Base-by-base conservation (phyloP, 2,329 filamentous ascomycete genomes). In the Diatrype stigma region DNA sequence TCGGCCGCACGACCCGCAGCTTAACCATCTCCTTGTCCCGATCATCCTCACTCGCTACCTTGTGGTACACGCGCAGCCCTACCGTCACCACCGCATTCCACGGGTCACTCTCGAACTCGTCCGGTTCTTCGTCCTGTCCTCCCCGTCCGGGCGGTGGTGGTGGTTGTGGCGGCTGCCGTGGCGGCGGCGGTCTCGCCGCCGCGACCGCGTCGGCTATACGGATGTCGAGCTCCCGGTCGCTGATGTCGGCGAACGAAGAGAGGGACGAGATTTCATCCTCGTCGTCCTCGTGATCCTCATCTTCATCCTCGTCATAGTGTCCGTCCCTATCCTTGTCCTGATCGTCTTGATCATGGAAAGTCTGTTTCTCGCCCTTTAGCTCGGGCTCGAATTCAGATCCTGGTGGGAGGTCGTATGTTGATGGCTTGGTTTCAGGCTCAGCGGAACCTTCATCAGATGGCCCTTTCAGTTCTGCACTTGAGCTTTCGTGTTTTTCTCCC, bases 11-110 rank as follows among this genome's bases (percentile, higher is more conserved):
- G 0, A 75, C 72, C 2, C 64, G 64, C 16, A 78, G 58, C 52
- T 66, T 66, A 23, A 75, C 66, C 2, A 69, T 60, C 37, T 70
- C 64, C 34, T 67, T 61, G 7, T 64, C 60, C 28, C 56, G 54
- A 11, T 66, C 59, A n/a, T 65, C 64, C 8, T 63, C 64, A 0
- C 63, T 56, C 1, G 34, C 12, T 6, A 68, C 71, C 58, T 79
- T 80, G 62, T 78, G 75, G 63, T 85, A 86, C 6, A 86, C 77
- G 4, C 81, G 75, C 47, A 86, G 68, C 0, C 83, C 82, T 0
- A 86, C 75, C 17, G 85, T 78, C 48, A 76, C 79, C 44, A 85
- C 75, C 3, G 82, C 82, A 61, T 85, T 85, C 82, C 83, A 86
- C 1, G 80, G 78, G 22, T 80, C 75, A 22, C 73, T 70, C 55